phyloP scores from a whole-genome alignment of 2,329 filamentous ascomycete species.

The Microthyrium microscopicum region DNA sequence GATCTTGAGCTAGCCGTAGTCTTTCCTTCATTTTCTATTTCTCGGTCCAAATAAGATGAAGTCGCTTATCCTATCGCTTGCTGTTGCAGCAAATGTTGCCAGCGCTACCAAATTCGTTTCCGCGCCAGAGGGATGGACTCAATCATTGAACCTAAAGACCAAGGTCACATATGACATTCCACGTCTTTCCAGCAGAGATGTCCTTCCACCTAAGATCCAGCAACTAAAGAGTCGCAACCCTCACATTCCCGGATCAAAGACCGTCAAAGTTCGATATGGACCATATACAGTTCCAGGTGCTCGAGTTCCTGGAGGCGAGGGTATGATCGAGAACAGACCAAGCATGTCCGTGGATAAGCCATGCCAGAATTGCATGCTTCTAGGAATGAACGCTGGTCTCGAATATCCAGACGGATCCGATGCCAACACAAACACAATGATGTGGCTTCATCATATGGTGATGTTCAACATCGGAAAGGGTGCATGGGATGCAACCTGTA shows the following conservation, averaged over 20 bases:
- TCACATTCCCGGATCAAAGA: constrained; percentile 4
- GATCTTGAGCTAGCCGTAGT: no score
- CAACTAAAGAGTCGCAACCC: not conserved
- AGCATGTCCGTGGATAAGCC: constrained; percentile 4
- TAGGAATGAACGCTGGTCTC: constrained; percentile 5
- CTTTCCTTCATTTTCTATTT: no score
- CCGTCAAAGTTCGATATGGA: constrained; percentile 7
- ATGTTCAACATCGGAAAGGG: constrained; percentile 7
- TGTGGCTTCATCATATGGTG: constrained; percentile 8
- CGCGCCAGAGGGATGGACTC: constrained; percentile 2
- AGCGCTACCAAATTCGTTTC: constrained; percentile 2
- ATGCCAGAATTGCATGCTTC: constrained; percentile 5
- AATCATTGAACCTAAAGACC: constrained; percentile 2
- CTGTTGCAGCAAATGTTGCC: not conserved
- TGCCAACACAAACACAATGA: constrained; percentile 6
- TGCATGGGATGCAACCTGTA: constrained; percentile 6
- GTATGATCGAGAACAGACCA: constrained; percentile 5
- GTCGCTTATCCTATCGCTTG: not conserved
- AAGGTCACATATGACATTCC: no score
- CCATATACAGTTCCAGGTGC: constrained; percentile 6
- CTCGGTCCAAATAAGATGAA: constrained; percentile 5
- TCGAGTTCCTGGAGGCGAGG: constrained; percentile 1
- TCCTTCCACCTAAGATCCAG: constrained; percentile 4
- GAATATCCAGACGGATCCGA: constrained; percentile 6
- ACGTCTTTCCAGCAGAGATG: no score